These are phyloP conservation scores for Fusarium oligoseptatum DNA, from an alignment of 2,329 filamentous ascomycete species.

Conservation along the genomic window DNA sequence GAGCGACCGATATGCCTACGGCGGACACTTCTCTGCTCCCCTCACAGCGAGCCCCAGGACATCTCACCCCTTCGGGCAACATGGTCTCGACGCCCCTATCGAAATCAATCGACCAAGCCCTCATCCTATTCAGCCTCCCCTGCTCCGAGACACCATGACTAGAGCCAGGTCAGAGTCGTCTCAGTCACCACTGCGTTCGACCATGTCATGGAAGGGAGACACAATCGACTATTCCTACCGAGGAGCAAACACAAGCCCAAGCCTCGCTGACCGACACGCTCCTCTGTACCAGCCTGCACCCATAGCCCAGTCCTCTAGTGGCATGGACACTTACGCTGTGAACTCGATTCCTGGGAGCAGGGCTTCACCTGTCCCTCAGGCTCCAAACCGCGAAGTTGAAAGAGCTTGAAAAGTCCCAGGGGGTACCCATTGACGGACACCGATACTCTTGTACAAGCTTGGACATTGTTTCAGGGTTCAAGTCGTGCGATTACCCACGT, in stretches of 20 bases:
- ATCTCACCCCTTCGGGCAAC: conserved; percentile 66
- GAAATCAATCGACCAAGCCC: conserved; percentile 61
- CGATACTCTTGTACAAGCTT: not conserved
- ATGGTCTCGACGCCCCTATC: conserved; percentile 59
- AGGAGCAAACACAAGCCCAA: conserved; percentile 60
- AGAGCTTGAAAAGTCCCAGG: not conserved
- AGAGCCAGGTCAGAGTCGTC: conserved; percentile 69
- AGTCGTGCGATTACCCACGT: not conserved
- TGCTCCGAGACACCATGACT: conserved; percentile 69
- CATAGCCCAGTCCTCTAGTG: conserved; percentile 48
- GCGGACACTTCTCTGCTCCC: conserved; percentile 61
- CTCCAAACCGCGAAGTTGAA: conserved; percentile 7
- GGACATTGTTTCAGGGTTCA: not conserved
- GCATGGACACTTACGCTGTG: conserved; percentile 18
- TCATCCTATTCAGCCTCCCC: conserved; percentile 69
- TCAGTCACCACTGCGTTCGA: conserved; percentile 70
- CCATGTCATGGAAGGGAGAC: conserved; percentile 74
- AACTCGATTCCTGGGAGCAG: conserved; percentile 15
- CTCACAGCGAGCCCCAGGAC: conserved; percentile 63
- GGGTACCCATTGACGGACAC: not conserved
- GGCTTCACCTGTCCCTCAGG: conserved; percentile 16
- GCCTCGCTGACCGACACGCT: conserved; percentile 60
- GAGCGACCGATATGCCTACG: conserved; percentile 67
- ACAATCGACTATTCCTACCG: conserved; percentile 70
- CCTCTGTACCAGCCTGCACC: conserved; percentile 66